Percentiles rank a stretch among this genome's conserved stretches.
These are phyloP conservation scores for Plasmodium vinckei DNA, from an alignment of 169 alveolate species.

Conservation along the genomic window DNA sequence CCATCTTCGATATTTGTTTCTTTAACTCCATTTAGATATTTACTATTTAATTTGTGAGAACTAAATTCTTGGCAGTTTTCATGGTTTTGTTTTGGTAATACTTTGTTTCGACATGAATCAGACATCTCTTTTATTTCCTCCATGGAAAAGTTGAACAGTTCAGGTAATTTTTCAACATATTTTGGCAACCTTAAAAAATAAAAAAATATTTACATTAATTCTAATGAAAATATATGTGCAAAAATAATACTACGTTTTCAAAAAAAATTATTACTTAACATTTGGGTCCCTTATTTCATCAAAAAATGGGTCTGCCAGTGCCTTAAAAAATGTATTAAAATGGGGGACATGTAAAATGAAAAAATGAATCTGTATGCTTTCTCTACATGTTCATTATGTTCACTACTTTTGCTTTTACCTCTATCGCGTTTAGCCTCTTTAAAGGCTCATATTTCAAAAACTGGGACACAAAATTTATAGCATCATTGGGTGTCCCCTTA, in stretches of 20 bases:
- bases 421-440: conserved; percentile 88
- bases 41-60: background rate
- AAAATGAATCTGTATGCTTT: background rate
- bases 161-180: conserved; percentile 77
- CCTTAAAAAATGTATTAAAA: conserved; percentile 79
- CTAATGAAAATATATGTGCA: background rate
- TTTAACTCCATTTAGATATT: background rate
- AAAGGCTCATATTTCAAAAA: conserved; percentile 91
- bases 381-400: background rate
- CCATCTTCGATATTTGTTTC: conserved; percentile 22
- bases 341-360: background rate
- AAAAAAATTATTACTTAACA: conserved; percentile 53
- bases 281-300: conserved; percentile 92
- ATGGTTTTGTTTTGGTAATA: conserved; percentile 33
- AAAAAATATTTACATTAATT: background rate
- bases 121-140: conserved; percentile 78
- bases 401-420: conserved; percentile 30
- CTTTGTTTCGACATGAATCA: conserved; percentile 43
- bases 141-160: conserved; percentile 73
- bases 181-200: conserved; percentile 40
- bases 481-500: conserved; percentile 84
- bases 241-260: background rate
- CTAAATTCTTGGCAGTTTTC: conserved; percentile 9
- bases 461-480: conserved; percentile 86
- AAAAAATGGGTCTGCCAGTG: conserved; percentile 95